Evolutionary conservation across 805 yeast species (phyloP), one percentile per base, ranked within the genome.

Genomic region (Priceomyces fermenticarens): DNA sequence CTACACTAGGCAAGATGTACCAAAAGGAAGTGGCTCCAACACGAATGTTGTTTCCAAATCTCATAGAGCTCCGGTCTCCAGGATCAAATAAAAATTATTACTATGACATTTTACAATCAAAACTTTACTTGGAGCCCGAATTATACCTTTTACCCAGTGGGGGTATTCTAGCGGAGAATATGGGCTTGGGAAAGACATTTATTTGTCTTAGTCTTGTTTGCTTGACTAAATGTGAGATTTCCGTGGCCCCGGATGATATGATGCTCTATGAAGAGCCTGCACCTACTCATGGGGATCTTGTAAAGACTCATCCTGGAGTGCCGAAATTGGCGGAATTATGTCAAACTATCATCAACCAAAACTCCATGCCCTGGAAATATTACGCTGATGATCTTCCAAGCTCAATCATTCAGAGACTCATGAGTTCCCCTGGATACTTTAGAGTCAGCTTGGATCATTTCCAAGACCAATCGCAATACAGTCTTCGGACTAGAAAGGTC

Each of bases 101-200:
- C 44, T 55, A 71, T 39, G 73, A 81, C 51, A 39, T 67, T 0
- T 46, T 52, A 3, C 50, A 48, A 0, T 47, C 64, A 26, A 45
- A 47, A 3, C 59, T 78, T 25, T 55, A 51, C 15, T 14, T 20
- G 1, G 43, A 53, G 2, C 79, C 85, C 0, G 73, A 67, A 14
- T 51, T 57, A 3, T 78, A 69, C 47, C 49, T 49, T 10, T 62
- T 79, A 2, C 80, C 85, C 0, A 62, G 75, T 47, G 85, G 85
- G 13, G 86, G 85, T 0, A 77, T 80, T 4, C 55, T 80, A 11
- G 85, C 85, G 1, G 86, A 80, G 43, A 80, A 79, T 68, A 80
- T 80, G 85, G 86, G 86, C 0, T 60, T 80, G 30, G 86, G 86
- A 0, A 80, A 80, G 52, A 80, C 86, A 0, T 68, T 79, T 36